Evolutionary conservation across 768 basidiomycete species (phyloP), one percentile per base, ranked within the genome.

Genomic region (Termitomyces bulborhizus): DNA sequence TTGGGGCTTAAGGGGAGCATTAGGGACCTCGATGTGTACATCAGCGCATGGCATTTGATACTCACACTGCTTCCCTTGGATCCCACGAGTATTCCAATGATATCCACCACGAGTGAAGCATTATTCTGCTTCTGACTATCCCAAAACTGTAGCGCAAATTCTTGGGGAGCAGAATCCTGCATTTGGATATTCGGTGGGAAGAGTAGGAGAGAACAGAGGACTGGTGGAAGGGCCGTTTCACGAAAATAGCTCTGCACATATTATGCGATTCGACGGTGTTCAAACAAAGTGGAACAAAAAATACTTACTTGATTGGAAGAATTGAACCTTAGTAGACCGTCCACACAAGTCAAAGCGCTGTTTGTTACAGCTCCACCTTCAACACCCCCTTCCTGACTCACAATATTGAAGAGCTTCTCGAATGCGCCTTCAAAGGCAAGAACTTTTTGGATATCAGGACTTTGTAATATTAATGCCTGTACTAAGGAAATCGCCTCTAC

Each of bases 101-200:
- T 82, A 18, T 85, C 85, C 3, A 98, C 73, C 7, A 92, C 82
- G n/a, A 93, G 71, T 0, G 80, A 77, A 1, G 86, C 83, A 64
- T 97, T 98, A 24, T 80, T 71, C n/a, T 80, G 71, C 69, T 98
- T 99, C 68, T 93, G 90, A 41, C 85, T 80, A 60, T 95, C 92
- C 97, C 97, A 99, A 69, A 93, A 93, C 67, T 99, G 97, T 44
- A 98, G 72, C 1, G 94, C 88, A 69, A 98, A 98, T 59, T 91
- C 88, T 67, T 97, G 91, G 1, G 86, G 89, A n/a, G 80, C 78
- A 5, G 74, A 63, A 52, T 82, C 79, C 53, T 80, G 77, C 26
- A 80, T 68, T 32, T 80, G 79, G 1, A 90, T 68, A 45, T 75
- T 78, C 29, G 82, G 77, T 31, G 87, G 89, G 68, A 86, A 93